phyloP scores from a whole-genome alignment of 129 eudicot genomes.

The Flaveria brownii region DNA sequence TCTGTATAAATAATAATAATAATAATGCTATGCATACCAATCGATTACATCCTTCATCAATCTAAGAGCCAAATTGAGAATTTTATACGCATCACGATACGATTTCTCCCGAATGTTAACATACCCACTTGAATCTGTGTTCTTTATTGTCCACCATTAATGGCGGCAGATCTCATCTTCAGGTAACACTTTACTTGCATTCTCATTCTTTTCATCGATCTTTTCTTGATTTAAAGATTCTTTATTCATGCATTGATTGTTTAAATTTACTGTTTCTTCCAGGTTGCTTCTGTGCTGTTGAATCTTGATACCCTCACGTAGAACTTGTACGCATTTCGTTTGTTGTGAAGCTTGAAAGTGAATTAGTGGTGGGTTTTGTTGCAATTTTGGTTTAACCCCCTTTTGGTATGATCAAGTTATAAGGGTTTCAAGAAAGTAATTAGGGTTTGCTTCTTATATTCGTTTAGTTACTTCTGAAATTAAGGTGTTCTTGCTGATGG shows the following conservation, averaged over 20 bases:
- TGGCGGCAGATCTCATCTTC: constrained; percentile 38
- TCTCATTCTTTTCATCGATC: constrained; percentile 18
- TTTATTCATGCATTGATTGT: neutral
- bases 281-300: constrained; percentile 32
- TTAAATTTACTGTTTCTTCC: constrained; percentile 19
- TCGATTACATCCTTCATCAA: constrained; percentile 23
- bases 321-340: neutral
- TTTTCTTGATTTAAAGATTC: neutral
- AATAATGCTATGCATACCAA: neutral
- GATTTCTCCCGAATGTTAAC: constrained; percentile 18
- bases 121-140: constrained; percentile 23
- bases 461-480: neutral
- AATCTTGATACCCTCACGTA: constrained; percentile 7
- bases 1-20: neutral
- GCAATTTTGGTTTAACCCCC: constrained; percentile 11
- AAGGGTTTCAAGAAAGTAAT: constrained; percentile 26
- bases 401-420: neutral
- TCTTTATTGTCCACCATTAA: constrained; percentile 17
- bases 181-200: constrained; percentile 28
- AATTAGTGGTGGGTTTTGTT: constrained; percentile 11
- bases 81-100: constrained; percentile 28
- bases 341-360: neutral
- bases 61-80: constrained; percentile 30
- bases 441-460: constrained; percentile 26
- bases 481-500: constrained; percentile 30